Evolutionary conservation across 306 rosid species (phyloP), one percentile per base, ranked within the genome.

Genomic region (Dryas octopetala): DNA sequence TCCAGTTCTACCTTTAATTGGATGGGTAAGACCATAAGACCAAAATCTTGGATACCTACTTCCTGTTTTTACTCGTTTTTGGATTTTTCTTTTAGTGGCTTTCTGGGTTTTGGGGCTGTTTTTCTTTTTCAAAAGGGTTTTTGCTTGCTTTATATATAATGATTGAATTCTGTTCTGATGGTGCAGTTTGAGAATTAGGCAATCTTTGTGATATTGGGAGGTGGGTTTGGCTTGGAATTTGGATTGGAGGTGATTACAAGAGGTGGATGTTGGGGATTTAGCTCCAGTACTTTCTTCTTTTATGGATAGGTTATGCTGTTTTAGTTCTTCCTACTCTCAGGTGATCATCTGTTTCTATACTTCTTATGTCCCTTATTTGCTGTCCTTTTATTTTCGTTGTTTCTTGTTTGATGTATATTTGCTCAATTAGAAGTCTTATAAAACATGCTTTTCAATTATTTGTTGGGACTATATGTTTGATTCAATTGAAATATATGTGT

Each of bases 291-390:
- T 74, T 66, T 13, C 76, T 76, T 80, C n/a, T 74, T 51, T 76
- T 74, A 94, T 90, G 98, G 96, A 87, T 78, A 83, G 76, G 72
- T 70, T 95, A 10, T 88, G 96, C 76, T 95, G 96, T 78, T 91
- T 90, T 66, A 76, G 74, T 78, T 55, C 87, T 87, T 85, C 96
- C 52, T 85, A 86, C 73, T 85, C 96, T 79, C 86, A 88, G 96
- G 98, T 87, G 81, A 86, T 66, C 65, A 68, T 75, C 71, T 55
- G 17, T 57, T 53, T 52, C 47, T 44, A 9, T 44, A 48, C 5
- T 44, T 71, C 19, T 62, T 49, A 2, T n/a, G 28, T 44, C 74
- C 59, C 43, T 55, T 75, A 44, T 50, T 32, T 51, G 16, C 66
- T 58, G 58, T 62, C 40, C 64, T 62, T 66, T 28, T 58, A 70